Percentiles rank a stretch among this genome's conserved stretches.
Conservation (phyloP, 1,139 yeast genomes). For the Candida neerlandica region DNA sequence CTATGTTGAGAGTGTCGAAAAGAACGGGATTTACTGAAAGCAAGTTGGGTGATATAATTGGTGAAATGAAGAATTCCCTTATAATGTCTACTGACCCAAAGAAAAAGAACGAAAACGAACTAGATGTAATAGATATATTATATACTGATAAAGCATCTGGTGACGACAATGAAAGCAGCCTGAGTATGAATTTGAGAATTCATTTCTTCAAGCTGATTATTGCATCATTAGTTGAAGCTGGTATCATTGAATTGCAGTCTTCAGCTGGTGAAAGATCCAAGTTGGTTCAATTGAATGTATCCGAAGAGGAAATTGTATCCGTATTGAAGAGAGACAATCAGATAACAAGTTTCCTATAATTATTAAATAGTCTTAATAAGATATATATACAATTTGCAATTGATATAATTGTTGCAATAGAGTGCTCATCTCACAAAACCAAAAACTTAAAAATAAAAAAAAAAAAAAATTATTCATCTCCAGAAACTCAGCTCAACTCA, state of each 20-base stretch:
- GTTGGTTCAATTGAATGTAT: slow-evolving; percentile 62
- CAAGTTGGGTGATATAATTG: slow-evolving; percentile 72
- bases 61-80: slow-evolving; percentile 60
- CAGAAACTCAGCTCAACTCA: not conserved
- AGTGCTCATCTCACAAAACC: slow-evolving; percentile 3
- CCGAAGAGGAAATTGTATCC: slow-evolving; percentile 67
- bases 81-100: slow-evolving; percentile 10
- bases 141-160: slow-evolving; percentile 8
- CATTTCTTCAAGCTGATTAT: slow-evolving; percentile 54
- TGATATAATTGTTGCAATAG: not conserved
- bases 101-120: slow-evolving; percentile 5
- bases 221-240: slow-evolving; percentile 74
- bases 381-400: not conserved
- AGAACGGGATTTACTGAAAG: slow-evolving; percentile 75
- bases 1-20: slow-evolving; percentile 63
- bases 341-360: slow-evolving; percentile 16
- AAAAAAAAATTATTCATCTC: slow-evolving; percentile 1
- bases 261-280: slow-evolving; percentile 69
- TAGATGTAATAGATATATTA: slow-evolving; percentile 13
- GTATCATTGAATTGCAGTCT: slow-evolving; percentile 69
- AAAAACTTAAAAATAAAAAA: slow-evolving; percentile 4
- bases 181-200: slow-evolving; percentile 32
- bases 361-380: not conserved
- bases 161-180: not conserved
- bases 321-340: slow-evolving; percentile 60